These are phyloP conservation scores for Jaenimonas drosophilae DNA, from an alignment of 208 protist genomes.

Conservation along the genomic window DNA sequence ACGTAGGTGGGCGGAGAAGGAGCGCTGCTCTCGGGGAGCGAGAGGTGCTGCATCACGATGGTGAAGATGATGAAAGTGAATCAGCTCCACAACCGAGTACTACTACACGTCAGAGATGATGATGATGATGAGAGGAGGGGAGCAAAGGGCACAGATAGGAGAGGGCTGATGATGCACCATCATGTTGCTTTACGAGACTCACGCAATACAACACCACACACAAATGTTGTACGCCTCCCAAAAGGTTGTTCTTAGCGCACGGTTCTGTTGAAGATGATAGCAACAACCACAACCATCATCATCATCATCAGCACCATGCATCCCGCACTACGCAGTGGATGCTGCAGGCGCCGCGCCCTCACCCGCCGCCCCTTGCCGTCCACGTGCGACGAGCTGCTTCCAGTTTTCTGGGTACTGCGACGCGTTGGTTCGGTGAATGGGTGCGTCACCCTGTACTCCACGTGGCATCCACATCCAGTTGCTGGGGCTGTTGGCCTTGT, in stretches of 20 bases:
- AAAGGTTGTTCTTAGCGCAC: background rate
- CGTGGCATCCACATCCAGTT: slow-evolving; percentile 86
- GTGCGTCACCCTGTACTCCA: slow-evolving; percentile 31
- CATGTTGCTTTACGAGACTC: no score
- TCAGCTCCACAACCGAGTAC: background rate
- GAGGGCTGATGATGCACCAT: no score
- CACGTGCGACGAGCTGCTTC: slow-evolving; percentile 22
- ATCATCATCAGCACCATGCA: no score
- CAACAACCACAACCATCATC: no score
- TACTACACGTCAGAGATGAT: background rate
- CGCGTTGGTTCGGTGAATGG: slow-evolving; percentile 51
- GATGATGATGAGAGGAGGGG: no score
- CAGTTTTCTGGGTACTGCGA: slow-evolving; percentile 76
- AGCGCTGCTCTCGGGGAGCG: no score
- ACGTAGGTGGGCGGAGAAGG: slow-evolving; percentile 11
- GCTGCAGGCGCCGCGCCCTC: slow-evolving; percentile 1
- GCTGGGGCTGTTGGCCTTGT: slow-evolving; percentile 83
- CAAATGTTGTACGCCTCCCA: background rate
- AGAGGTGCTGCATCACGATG: background rate
- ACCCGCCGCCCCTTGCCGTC: background rate
- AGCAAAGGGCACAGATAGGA: no score
- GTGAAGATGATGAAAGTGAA: background rate
- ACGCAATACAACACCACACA: background rate
- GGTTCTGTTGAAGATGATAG: background rate
- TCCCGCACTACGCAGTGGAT: background rate